phyloP scores from a whole-genome alignment of 768 basidiomycete genomes.

The Terana coerulea region DNA sequence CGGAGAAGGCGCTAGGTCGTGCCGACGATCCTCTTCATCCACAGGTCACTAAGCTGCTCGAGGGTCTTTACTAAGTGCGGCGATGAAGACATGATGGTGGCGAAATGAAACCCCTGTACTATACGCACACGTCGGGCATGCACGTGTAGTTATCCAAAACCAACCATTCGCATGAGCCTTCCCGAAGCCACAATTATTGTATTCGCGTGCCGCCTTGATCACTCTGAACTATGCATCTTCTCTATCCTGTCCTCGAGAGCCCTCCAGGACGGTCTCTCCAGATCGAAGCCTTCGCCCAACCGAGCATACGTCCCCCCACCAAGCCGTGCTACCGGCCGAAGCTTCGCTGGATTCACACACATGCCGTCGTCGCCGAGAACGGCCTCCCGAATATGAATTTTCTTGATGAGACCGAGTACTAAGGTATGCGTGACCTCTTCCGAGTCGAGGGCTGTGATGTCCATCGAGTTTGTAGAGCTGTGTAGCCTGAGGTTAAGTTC shows the following conservation, averaged over 20 bases:
- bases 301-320: conserved; percentile 53
- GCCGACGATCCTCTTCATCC: conserved; percentile 7
- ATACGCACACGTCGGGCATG: too few species aligned
- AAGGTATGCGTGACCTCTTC: neutral
- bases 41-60: conserved; percentile 7
- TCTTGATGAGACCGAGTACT: conserved; percentile 32
- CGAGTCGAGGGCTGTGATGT: neutral
- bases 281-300: conserved; percentile 43
- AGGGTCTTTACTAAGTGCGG: conserved; percentile 7
- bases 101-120: too few species aligned
- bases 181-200: too few species aligned
- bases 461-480: conserved; percentile 1
- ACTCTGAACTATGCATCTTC: neutral
- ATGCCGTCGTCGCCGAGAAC: conserved; percentile 40
- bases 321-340: conserved; percentile 50
- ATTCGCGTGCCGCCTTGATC: too few species aligned
- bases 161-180: too few species aligned
- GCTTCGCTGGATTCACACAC: conserved; percentile 43
- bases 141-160: too few species aligned
- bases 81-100: too few species aligned
- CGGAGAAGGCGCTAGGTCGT: conserved; percentile 26
- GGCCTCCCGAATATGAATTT: conserved; percentile 46
- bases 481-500: neutral
- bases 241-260: conserved; percentile 29
- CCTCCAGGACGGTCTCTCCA: conserved; percentile 40